Evolutionary conservation across 495 filamentous ascomycete species (phyloP), one percentile per base, ranked within the genome.

Genomic region (Opeltia flavorubescens): DNA sequence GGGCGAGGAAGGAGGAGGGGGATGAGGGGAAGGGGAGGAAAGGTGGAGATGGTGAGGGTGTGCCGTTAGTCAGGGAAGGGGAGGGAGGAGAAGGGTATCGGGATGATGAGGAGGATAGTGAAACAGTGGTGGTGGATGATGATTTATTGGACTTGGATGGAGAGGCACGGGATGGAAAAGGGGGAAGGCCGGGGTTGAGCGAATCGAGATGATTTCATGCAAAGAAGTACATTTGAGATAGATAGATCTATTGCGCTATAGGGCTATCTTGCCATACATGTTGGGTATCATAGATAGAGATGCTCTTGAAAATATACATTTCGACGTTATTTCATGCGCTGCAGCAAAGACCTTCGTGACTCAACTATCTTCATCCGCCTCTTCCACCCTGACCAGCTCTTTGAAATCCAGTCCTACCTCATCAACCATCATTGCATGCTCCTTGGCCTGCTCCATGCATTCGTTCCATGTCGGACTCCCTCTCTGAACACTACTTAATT

Each of bases 331-430:
- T 33, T 9, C 15, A 15, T 9, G 38, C 18, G 11, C 8, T 9
- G 8, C 18, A 9, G 38, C 21, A 9, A 41, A 5, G 41, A 44
- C 6, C 13, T 6, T 40, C 13, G 36, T 8, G 36, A 40, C 6
- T 8, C 42, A 15, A 6, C 21, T 35, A 17, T 38, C 23, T 17
- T 40, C 35, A 51, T 64, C 39, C 59, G 38, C 13, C 36, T 46
- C 21, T 49, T 44, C 66, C 44, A 52, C 46, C n/a, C 49, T 42
- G 17, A 81, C 79, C 44, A 95, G 63, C 50, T 84, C 80, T 36
- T 74, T 76, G 57, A 96, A 96, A 60, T 99, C 91, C 13, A 99
- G 64, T 0, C 91, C 89, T 4, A 94, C 88, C 49, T 94, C 86
- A 4, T 73, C 69, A 49, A 99, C 61, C 65, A 94, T 76, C 27